Conservation (phyloP, 2,329 filamentous ascomycete genomes). For the Dryadomyces quercus-mongolicae region DNA sequence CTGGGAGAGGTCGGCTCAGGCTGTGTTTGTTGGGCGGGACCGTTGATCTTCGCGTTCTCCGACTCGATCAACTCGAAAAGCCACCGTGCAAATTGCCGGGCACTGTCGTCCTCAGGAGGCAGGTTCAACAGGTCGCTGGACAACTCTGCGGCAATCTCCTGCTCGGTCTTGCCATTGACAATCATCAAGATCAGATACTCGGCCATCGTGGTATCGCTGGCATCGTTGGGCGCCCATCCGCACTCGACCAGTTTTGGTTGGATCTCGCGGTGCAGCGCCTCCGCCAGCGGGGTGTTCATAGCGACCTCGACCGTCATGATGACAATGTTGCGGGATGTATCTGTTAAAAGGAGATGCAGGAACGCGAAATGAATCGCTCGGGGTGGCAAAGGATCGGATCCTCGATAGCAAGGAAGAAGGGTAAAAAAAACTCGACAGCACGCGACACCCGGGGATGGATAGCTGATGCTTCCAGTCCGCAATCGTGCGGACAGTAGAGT, state of each 20-base stretch:
- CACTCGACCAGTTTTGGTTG: conserved; percentile 87
- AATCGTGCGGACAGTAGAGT: not conserved
- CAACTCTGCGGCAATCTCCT: conserved; percentile 79
- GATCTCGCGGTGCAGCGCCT: conserved; percentile 70
- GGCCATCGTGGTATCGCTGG: conserved; percentile 69
- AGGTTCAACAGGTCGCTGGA: conserved; percentile 77
- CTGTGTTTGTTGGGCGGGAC: conserved; percentile 15
- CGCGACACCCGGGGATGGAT: not conserved
- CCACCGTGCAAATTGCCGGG: conserved; percentile 79
- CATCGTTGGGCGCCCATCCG: conserved; percentile 74
- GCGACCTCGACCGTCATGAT: conserved; percentile 69
- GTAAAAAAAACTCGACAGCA: not conserved
- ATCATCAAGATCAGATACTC: conserved; percentile 98
- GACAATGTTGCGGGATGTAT: conserved; percentile 4
- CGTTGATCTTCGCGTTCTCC: conserved; percentile 52
- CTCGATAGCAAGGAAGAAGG: not conserved
- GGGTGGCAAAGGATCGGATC: not conserved
- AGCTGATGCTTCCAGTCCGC: not conserved
- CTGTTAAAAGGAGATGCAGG: not conserved
- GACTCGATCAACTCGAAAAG: conserved; percentile 76
- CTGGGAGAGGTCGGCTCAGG: conserved; percentile 12
- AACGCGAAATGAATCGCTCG: not conserved
- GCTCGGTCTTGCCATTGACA: conserved; percentile 84
- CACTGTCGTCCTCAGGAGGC: conserved; percentile 69
- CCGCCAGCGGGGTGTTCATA: conserved; percentile 70